Evolutionary conservation across 2,329 filamentous ascomycete genomes (phyloP), one percentile per base, ranked within the genome.

Genomic region (Cladosporium sp.): DNA sequence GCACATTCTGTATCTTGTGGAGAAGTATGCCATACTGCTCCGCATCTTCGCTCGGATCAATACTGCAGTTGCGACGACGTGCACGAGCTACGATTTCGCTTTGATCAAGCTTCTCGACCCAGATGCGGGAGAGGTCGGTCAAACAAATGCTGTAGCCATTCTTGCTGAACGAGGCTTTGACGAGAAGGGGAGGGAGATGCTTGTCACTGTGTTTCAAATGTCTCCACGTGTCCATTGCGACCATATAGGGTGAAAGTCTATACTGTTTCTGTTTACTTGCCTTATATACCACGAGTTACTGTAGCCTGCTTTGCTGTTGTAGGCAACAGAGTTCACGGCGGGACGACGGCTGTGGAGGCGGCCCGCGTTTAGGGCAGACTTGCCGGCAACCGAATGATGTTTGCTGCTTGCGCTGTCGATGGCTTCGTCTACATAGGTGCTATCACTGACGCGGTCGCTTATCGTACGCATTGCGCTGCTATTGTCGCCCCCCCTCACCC

Each of bases 111-210:
- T 71, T 77, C 72, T 92, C 89, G 24, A 76, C 74, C 89, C 89
- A 94, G n/a, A 91, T 75, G 62, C 85, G 82, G 67, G 82, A 85
- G 59, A 91, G 78, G 68, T 93, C 89, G 2, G 88, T 90, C 37
- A 93, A 68, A 58, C 83, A 79, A 25, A 92, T 70, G 1, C 75
- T 79, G 73, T 92, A 92, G 10, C 83, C 80, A 47, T 78, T 72
- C 15, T 75, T 52, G 4, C 74, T 74, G 65, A 88, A 84, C 25
- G 71, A 67, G 19, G 81, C 76, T 60, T 87, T 88, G 42, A 88
- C 77, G 34, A 92, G 77, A 7, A 92, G 61, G 22, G 80, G 75
- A 10, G 87, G 88, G 5, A 85, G 37, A 1, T 60, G 54, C 48
- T 63, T 59, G 48, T 69, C 65, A 15, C 62, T 64, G 10, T 72